Evolutionary conservation across 169 alveolate species (phyloP), one percentile per base, ranked within the genome.

Genomic region (Cryptosporidium andersoni): DNA sequence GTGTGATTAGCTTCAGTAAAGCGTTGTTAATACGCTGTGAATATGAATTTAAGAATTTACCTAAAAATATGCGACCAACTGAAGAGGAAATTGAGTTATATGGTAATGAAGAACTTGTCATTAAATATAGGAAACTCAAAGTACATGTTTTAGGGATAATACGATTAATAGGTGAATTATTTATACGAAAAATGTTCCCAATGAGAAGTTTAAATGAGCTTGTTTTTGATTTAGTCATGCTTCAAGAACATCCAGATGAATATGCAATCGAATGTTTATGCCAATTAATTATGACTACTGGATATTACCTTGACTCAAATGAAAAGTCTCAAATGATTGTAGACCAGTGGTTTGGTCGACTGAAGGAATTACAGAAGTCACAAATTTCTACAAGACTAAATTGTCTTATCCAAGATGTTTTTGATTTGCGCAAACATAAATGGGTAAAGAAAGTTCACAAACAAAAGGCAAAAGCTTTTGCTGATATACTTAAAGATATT

Each of bases 341-440:
- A 60, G 97, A 94, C 88, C 91, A 92, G 82, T 94, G 97, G 97
- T 94, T 94, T 68, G 97, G 97, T 16, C 89, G 97, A 6, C 90
- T 94, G 25, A 91, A 82, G 80, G 97, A 94, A 80, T 90, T 94
- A 47, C 93, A 92, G 82, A 90, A 89, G 56, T 90, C 91, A 58
- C 65, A 68, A 39, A 81, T 90, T 82, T 93, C 97, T 51, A 94
- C 92, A 81, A 90, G 97, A 52, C 90, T 94, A 52, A 94, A 94
- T 81, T 94, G 95, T 67, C 92, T 94, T 51, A 94, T 92, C 66
- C 95, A 94, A 88, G 97, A 94, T 80, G 96, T 94, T 2, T 88
- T 94, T 80, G 96, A 94, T 81, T 82, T 94, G 64, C 94, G 96
- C 11, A 92, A 92, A 80, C 94, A 95, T 3, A 94, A 93, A 64